Evolutionary conservation across 2,329 filamentous ascomycete species (phyloP), one percentile per base, ranked within the genome.

Genomic region (Cercospora canescens): DNA sequence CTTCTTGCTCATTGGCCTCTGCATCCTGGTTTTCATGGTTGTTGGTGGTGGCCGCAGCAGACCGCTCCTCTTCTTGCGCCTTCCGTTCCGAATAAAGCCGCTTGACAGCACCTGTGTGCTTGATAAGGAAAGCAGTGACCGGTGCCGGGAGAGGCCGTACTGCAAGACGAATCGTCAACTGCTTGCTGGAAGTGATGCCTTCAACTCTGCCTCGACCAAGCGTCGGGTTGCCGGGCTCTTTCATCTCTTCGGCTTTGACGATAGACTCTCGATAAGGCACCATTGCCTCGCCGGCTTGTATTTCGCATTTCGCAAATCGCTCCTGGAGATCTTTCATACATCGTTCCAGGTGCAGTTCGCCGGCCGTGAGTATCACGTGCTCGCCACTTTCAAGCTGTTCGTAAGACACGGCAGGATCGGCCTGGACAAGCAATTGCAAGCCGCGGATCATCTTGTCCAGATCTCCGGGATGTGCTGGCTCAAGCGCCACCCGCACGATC

Each of bases 241-340:
- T 89, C 95, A 99, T 99, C 79, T 99, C 95, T 39, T 93, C 88
- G 0, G 90, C 91, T 41, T 73, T 72, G 45, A 97, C 89, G 65
- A 96, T 97, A 0, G 93, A 95, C 80, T 99, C 95, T 64, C 94
- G 87, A 79, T 97, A 99, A 0, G 95, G 95, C 14, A 99, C 95
- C 67, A 99, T 98, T 1, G 95, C 92, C 50, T 92, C 92, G 64
- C 95, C 94, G 30, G 92, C 92, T 76, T 98, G 94, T 60, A 99
- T 94, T 71, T 98, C 94, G 76, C 96, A 98, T 69, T 88, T 90
- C 6, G 95, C 94, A 76, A 97, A 99, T 5, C 95, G 86, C 76
- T 99, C 95, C 68, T 93, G 87, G 28, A 99, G 83, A 81, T 99
- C 95, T 61, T 95, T 97, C 66, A 99, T 79, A 76, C 95, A 99